Conservation (phyloP, 2,329 filamentous ascomycete genomes). For the Eutypa lata region DNA sequence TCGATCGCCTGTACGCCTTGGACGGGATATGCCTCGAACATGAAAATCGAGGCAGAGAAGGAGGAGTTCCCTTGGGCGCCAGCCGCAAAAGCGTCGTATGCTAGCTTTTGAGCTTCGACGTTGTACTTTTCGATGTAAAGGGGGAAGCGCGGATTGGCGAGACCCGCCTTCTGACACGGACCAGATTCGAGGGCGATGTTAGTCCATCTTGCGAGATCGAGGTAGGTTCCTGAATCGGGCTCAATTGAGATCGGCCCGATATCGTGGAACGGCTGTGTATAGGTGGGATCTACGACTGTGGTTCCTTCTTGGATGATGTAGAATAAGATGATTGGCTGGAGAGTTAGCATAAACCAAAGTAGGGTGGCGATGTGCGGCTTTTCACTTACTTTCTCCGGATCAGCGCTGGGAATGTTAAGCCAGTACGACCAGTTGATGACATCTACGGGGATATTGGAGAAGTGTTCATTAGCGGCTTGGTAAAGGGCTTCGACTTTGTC, state of each 20-base stretch:
- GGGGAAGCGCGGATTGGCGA: slow-evolving; percentile 40
- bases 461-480: slow-evolving; percentile 33
- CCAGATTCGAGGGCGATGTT: slow-evolving; percentile 32
- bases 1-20: slow-evolving; percentile 39
- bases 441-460: slow-evolving; percentile 35
- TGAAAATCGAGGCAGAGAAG: slow-evolving; percentile 42
- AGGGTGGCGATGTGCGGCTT: too few relatives aligned
- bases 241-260: slow-evolving; percentile 31
- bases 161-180: slow-evolving; percentile 41
- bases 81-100: slow-evolving; percentile 31
- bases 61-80: slow-evolving; percentile 21
- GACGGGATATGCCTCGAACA: slow-evolving; percentile 54
- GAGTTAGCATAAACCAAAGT: neutral
- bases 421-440: slow-evolving; percentile 51
- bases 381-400: slow-evolving; percentile 36
- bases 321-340: slow-evolving; percentile 37
- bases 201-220: slow-evolving; percentile 42
- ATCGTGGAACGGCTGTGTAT: slow-evolving; percentile 41
- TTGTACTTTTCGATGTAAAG: slow-evolving; percentile 40
- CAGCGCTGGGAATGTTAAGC: slow-evolving; percentile 36
- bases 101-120: slow-evolving; percentile 21
- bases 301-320: slow-evolving; percentile 43
- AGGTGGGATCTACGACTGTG: slow-evolving; percentile 34
- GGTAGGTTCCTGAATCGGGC: slow-evolving; percentile 38
- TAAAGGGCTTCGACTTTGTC: slow-evolving; percentile 17